Conservation (phyloP, 176 grass and related monocot genomes). For the Dendrocalamus sinicus region DNA sequence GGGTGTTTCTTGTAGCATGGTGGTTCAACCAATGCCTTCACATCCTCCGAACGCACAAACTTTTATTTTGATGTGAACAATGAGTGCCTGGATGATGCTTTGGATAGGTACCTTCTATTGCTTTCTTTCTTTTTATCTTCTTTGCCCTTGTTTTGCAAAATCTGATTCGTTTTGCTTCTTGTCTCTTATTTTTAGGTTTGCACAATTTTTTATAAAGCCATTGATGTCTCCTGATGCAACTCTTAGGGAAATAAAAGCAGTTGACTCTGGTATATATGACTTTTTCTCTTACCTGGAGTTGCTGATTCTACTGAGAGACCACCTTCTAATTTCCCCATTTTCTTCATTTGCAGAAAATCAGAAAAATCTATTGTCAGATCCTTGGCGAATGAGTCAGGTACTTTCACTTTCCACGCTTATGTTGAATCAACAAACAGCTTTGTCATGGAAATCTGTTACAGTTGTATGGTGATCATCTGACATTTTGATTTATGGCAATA, state of each 20-base stretch:
- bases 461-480: not conserved
- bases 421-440: slow-evolving; percentile 35
- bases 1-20: slow-evolving; percentile 73
- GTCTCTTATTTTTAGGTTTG: slow-evolving; percentile 65
- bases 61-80: slow-evolving; percentile 92
- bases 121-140: slow-evolving; percentile 16
- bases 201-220: slow-evolving; percentile 96
- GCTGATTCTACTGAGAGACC: slow-evolving; percentile 18
- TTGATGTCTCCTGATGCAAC: slow-evolving; percentile 94
- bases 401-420: slow-evolving; percentile 37
- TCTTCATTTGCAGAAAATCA: slow-evolving; percentile 69
- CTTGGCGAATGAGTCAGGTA: slow-evolving; percentile 89
- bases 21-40: slow-evolving; percentile 90
- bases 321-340: slow-evolving; percentile 9
- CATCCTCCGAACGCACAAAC: slow-evolving; percentile 79
- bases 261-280: slow-evolving; percentile 79
- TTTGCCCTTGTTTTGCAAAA: slow-evolving; percentile 39
- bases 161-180: slow-evolving; percentile 36
- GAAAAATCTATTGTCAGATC: slow-evolving; percentile 90
- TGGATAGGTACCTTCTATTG: slow-evolving; percentile 71
- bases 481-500: not conserved
- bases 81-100: slow-evolving; percentile 80
- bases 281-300: slow-evolving; percentile 34
- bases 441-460: not conserved
- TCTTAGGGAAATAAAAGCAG: slow-evolving; percentile 95